Base-by-base conservation (phyloP, 495 filamentous ascomycete genomes). In the Hyaloscypha finlandica region DNA sequence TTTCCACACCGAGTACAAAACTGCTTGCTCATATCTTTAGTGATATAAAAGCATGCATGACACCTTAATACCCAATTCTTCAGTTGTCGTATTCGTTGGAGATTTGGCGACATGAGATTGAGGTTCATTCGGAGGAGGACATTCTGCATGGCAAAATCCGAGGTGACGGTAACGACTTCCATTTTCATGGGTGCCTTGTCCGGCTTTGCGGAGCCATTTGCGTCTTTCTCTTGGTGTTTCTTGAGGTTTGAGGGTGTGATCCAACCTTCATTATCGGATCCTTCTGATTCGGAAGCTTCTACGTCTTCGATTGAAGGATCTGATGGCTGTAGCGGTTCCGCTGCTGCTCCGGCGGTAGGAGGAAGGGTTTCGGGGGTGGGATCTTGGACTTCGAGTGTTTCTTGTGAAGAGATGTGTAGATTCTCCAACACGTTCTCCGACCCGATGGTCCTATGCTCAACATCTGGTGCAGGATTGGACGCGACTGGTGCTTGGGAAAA, bases 61-160 rank as follows among this genome's bases (percentile, higher is more conserved):
- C 95, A 99, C 53, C 95, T 89, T 61, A 97, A 83, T 29, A 97
- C 87, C 83, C 90, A 96, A 8, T 90, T 93, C 72, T 90, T 92
- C 30, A 97, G 84, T 61, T 88, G 88, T 39, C 84, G 85, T 70
- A 99, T 89, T 63, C 92, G 87, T 60, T 90, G 84, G 8, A 97
- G 75, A 22, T 84, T 85, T 2, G 91, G 83, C 4, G 93, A 94
- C 25, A 99, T 81, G 8, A 99, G 87, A 73, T 96, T 92, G 33
- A 99, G 84, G 78, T 97, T 97, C 81, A 98, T 95, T 69, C 94
- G 92, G 11, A 99, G 83, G 2, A 94, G 81, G 25, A 97, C 92
- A 73, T 98, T 98, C 79, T 98, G 93, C 87, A 98, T 94, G 52
- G 95, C 94, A 80, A 91, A 97, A 82, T 99, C 95, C 65, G 90